Evolutionary conservation across 257 asterid genomes (phyloP).

Genomic region (Apocynum venetum): DNA sequence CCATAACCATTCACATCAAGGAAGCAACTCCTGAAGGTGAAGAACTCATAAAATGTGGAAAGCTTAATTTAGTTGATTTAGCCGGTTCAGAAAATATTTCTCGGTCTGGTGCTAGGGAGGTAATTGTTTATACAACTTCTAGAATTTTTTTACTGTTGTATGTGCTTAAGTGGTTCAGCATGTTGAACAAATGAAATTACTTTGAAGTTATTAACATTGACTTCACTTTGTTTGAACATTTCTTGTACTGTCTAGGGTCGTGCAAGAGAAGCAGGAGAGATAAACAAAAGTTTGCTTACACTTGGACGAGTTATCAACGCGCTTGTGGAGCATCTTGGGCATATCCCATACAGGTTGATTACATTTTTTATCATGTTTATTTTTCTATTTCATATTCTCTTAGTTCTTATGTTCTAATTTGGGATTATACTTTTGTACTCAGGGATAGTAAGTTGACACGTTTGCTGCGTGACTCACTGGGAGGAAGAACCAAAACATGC

Average conservation of each 20-base stretch:
- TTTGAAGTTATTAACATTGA: background rate
- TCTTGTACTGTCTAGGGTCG: constrained; percentile 47
- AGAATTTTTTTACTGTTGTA: background rate
- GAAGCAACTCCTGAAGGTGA: constrained; percentile 93
- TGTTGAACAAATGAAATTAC: background rate
- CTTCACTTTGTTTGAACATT: background rate
- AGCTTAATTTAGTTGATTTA: constrained; percentile 82
- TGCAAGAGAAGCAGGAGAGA: constrained; percentile 94
- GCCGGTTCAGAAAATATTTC: constrained; percentile 94
- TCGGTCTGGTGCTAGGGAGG: constrained; percentile 96
- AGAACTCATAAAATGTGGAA: constrained; percentile 86
- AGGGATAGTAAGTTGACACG: constrained; percentile 94
- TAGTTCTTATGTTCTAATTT: constrained; percentile 6
- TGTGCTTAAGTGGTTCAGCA: background rate
- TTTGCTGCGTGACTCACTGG: constrained; percentile 81
- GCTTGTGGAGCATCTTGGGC: constrained; percentile 89
- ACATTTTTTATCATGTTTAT: constrained; percentile 1
- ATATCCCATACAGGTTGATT: constrained; percentile 71
- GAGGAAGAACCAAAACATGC: constrained; percentile 88
- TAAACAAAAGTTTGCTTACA: constrained; percentile 86
- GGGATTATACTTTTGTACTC: constrained; percentile 12
- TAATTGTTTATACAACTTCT: constrained; percentile 9
- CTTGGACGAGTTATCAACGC: constrained; percentile 86
- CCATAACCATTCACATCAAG: constrained; percentile 87
- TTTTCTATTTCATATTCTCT: constrained; percentile 6